Conservation (phyloP, 352 stramenopile genomes). For the Aphanomyces cochlioides region DNA sequence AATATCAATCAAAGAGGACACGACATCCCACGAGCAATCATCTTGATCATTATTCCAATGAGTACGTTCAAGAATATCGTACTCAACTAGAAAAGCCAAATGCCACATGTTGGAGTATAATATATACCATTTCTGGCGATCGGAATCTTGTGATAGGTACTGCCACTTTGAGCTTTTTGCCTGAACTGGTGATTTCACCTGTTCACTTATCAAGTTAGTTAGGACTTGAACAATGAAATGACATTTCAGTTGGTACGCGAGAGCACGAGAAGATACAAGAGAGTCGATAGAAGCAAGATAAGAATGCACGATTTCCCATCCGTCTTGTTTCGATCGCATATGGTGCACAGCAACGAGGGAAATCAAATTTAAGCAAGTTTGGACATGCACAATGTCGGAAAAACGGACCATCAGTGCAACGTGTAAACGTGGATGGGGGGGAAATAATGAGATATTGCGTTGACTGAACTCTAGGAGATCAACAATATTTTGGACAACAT, state of each 20-base stretch:
- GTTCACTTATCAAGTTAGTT: neutral
- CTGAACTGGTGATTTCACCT: neutral
- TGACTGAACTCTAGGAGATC: neutral
- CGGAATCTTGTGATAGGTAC: constrained; percentile 19
- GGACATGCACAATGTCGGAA: neutral
- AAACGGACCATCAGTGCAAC: neutral
- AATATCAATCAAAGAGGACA: neutral
- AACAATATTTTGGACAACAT: neutral
- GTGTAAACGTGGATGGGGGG: neutral
- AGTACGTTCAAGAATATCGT: constrained; percentile 11
- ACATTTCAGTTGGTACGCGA: neutral
- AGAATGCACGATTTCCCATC: neutral
- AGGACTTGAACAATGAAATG: neutral
- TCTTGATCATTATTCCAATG: neutral
- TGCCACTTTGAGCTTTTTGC: constrained; percentile 27
- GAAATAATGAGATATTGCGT: neutral
- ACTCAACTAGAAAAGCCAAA: constrained; percentile 23
- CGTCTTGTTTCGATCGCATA: neutral
- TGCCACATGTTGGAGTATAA: constrained; percentile 28
- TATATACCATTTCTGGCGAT: constrained; percentile 17
- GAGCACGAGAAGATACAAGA: neutral
- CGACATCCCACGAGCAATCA: neutral
- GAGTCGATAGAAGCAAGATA: neutral
- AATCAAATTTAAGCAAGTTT: neutral
- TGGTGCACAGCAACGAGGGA: neutral